Base-by-base conservation (phyloP, 2,329 filamentous ascomycete species). In the Daldinia sp. region DNA sequence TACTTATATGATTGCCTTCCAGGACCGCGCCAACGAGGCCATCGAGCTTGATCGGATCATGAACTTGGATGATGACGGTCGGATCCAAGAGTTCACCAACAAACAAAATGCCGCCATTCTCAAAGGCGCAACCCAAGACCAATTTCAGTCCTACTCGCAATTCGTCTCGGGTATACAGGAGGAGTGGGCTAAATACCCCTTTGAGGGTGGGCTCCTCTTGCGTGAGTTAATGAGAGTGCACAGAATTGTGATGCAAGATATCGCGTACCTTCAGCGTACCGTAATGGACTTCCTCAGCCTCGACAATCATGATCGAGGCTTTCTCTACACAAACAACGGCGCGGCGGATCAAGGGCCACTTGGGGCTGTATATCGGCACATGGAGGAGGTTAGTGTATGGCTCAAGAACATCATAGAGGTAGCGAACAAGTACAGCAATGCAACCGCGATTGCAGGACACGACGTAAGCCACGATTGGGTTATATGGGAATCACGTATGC, bases 211-310 rank as follows among this genome's bases (percentile, higher is more conserved):
- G 5, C 0, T 0, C 15, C 8, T 73, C 0, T 70, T 73, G 66
- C 32, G 25, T 11, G 1, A 4, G 3, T 4, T 67, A 4, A 4
- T 58, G 1, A 13, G 23, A 7, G 15, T 61, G 7, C 50, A 70
- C 10, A 35, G 45, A 3, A 0, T 29, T 3, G 39, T 69, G 30
- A 54, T 61, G 25, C 1, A 23, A 0, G 72, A 74, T 1, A 17
- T 73, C 21, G 45, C 37, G 1, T 27, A 50, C 7, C 7, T 72
- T 41, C 58, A 74, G 56, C 61, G 59, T 3, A 61, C 73, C 54
- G 25, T 71, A 1, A 67, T 71, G n/a, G 64, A 70, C 13, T 70
- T 52, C 51, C 55, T 69, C 17, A 58, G n/a, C 8, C 1, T 57
- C 3, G 29, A 51, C 17, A 13, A 29, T 4, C 4, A 19, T 11